Base-by-base conservation (phyloP, 768 basidiomycete genomes). In the Solioccasus polychromus region DNA sequence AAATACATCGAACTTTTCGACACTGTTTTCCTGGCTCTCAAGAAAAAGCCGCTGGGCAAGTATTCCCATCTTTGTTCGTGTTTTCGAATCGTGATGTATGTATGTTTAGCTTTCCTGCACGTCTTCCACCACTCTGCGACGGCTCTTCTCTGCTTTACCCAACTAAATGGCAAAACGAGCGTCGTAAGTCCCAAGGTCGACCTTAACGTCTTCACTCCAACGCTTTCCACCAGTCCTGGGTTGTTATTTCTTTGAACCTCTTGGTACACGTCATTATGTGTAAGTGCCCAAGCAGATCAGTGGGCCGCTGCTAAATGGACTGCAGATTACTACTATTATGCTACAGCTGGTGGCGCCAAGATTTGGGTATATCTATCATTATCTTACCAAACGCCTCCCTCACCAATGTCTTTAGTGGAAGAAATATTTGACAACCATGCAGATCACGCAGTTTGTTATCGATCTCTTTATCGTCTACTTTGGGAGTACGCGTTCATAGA, bases 101-200 rank as follows among this genome's bases (percentile, higher is more conserved):
- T 17, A 5, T 22, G 2, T 34, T 32, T 56, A 94, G 93, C 91
- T 57, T 98, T 99, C 73, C 73, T 99, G 50, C 96, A 98, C 68
- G 95, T 99, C 52, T 98, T 96, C 76, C 96, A 98, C 68, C 96
- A 99, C 74, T 92, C 96, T 47, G 96, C 95, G 15, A 98, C 96
- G 47, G 95, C 95, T 48, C 69, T 97, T 50, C 74, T 99, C 47
- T 97, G 96, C 72, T 97, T 83, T 66, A 83, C 85, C 43, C 95
- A 99, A 71, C 76, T 99, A 54, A 86, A 96, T 57, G 96, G 96
- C 54, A 83, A 79, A 66, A 98, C 96, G 36, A 93, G 88, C 57
- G 85, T 98, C 42, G 93, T 94, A 68, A 59, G 90, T 77, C 28
- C 17, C 19, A 25, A 2, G n/a, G n/a, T n/a, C n/a, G 48, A 18